phyloP scores from a whole-genome alignment of 805 yeast genomes.

The Nakazawaea wyomingensis region DNA sequence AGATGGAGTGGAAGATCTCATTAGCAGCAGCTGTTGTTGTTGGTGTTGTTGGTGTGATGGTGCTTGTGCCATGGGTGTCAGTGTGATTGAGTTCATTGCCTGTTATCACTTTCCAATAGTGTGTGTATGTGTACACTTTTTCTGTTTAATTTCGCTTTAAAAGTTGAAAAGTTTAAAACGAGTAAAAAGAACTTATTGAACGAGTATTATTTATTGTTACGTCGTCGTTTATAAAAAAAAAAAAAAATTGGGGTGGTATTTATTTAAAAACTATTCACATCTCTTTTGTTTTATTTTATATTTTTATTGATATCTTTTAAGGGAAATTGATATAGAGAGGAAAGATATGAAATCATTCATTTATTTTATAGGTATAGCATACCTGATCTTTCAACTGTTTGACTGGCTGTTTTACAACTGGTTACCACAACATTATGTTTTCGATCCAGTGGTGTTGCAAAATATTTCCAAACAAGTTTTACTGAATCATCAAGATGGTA shows the following conservation, averaged over 20 bases:
- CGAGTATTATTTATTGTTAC: not conserved
- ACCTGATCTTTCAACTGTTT: slow-evolving; percentile 17
- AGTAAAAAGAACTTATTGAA: no score
- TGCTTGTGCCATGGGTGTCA: slow-evolving; percentile 4
- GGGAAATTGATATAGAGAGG: not conserved
- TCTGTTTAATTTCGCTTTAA: no score
- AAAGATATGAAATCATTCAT: not conserved
- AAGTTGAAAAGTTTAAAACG: no score
- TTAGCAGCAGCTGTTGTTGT: not conserved
- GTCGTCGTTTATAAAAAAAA: slow-evolving; percentile 6
- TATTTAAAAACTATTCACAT: not conserved
- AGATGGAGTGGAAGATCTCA: slow-evolving; percentile 6
- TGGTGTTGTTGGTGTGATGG: no score
- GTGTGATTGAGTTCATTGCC: not conserved
- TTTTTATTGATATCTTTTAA: no score
- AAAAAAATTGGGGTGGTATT: not conserved
- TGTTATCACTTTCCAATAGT: not conserved
- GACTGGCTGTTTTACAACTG: slow-evolving; percentile 47
- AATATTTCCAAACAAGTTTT: slow-evolving; percentile 52
- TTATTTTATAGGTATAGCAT: not conserved
- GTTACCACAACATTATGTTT: slow-evolving; percentile 68
- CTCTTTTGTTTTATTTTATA: no score
- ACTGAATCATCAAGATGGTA: slow-evolving; percentile 46
- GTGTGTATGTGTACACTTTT: no score
- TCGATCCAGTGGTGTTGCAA: slow-evolving; percentile 62